Conservation (phyloP, 129 eudicot genomes). For the Smallanthus sonchifolius region DNA sequence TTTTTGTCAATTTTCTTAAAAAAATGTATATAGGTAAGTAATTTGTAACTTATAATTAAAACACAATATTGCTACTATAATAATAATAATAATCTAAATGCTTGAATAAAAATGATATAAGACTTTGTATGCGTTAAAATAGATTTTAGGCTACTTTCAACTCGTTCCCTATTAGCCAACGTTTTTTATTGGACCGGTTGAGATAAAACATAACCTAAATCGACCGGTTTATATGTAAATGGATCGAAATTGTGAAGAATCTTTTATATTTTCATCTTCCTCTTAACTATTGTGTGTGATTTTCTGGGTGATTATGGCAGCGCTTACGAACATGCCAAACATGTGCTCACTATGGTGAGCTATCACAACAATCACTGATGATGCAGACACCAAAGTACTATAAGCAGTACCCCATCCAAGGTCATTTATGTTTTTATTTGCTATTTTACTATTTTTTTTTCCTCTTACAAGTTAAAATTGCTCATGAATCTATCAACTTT, state of each 20-base stretch:
- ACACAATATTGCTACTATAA: neutral
- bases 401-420: conserved; percentile 57
- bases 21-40: neutral
- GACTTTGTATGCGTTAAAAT: neutral
- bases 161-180: neutral
- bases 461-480: neutral
- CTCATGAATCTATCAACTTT: neutral
- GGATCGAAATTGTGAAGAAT: neutral
- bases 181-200: neutral
- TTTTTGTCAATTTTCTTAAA: neutral
- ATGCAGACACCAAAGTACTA: conserved; percentile 42
- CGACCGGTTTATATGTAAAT: neutral
- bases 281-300: neutral
- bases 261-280: conserved; percentile 4
- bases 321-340: conserved; percentile 52
- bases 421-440: conserved; percentile 29
- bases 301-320: conserved; percentile 31
- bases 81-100: neutral
- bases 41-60: neutral
- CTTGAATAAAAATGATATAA: neutral
- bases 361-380: conserved; percentile 38
- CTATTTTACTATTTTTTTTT: neutral
- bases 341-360: conserved; percentile 32
- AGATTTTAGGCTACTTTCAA: neutral
- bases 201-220: neutral